Percentiles rank a stretch among this genome's conserved stretches.
phyloP scores from a whole-genome alignment of 768 basidiomycete species.

The Leccinum ochraceum region DNA sequence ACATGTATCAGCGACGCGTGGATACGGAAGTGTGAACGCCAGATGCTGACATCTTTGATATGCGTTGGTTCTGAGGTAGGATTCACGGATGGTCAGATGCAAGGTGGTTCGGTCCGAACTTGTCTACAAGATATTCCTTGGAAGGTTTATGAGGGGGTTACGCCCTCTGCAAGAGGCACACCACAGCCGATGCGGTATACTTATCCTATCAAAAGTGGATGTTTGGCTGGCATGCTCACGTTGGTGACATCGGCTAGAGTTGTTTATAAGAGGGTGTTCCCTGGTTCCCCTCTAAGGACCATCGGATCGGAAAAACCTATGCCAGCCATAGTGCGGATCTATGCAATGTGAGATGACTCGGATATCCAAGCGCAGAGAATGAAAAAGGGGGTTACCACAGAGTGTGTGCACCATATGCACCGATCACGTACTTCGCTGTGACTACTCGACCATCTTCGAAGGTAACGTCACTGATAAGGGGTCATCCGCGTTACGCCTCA shows the following conservation, averaged over 20 bases:
- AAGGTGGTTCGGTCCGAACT: background rate
- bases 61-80: background rate
- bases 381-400: background rate
- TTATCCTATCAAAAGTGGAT: background rate
- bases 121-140: background rate
- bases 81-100: background rate
- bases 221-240: background rate
- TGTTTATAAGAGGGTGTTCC: background rate
- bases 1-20: background rate
- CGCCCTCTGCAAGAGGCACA: background rate
- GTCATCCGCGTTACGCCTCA: background rate
- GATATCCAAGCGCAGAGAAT: background rate
- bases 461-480: background rate
- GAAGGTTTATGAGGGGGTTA: background rate
- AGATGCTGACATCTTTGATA: background rate
- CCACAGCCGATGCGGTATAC: background rate
- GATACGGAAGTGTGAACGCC: background rate
- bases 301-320: background rate
- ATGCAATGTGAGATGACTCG: background rate
- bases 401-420: background rate
- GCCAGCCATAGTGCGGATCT: background rate
- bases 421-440: background rate
- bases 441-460: background rate
- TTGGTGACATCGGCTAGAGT: background rate
- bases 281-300: background rate